Evolutionary conservation across 306 rosid genomes (phyloP), one percentile per base, ranked within the genome.

Genomic region (Vigna nakashimae): DNA sequence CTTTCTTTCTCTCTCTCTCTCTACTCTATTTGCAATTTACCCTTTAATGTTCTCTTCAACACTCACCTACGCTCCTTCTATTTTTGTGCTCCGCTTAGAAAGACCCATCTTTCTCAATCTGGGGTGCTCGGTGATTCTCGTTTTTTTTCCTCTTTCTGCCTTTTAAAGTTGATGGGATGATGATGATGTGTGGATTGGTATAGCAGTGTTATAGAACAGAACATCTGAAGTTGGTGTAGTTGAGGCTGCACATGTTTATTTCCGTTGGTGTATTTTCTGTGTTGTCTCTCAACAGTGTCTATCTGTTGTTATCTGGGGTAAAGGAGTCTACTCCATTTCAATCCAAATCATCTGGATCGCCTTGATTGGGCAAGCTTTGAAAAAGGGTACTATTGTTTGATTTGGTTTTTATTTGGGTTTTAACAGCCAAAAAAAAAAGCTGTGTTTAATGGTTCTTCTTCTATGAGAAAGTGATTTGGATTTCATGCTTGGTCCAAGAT

Each of bases 401-500:
- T 85, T 66, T 79, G 68, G 70, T 28, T 30, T 60, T 58, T 68
- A 75, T 74, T 34, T 82, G 81, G 74, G 84, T 64, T 64, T 53
- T 65, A 75, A 65, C 78, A 67, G 60, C 18, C 32, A 86, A 82
- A 74, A 82, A 85, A 85, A 63, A 82, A 82, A 30, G 0, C 0
- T 48, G 24, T 79, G 6, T 57, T 73, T 79, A 56, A 72, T 55
- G 58, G 82, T 79, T 30, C 78, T 84, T 73, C 80, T 86, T 70
- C 4, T 72, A 28, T 70, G 83, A 87, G 83, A 82, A 66, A 30
- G 84, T 14, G 83, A 52, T 60, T 85, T 67, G 52, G 80, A 78
- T 79, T 89, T 84, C 84, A 83, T 91, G 93, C 89, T 90, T 86
- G 87, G 87, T 82, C 82, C 82, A 72, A 83, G 82, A 82, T 72